Evolutionary conservation across 176 grass and related monocot genomes (phyloP).

Genomic region (Rhynchospora tenuis): DNA sequence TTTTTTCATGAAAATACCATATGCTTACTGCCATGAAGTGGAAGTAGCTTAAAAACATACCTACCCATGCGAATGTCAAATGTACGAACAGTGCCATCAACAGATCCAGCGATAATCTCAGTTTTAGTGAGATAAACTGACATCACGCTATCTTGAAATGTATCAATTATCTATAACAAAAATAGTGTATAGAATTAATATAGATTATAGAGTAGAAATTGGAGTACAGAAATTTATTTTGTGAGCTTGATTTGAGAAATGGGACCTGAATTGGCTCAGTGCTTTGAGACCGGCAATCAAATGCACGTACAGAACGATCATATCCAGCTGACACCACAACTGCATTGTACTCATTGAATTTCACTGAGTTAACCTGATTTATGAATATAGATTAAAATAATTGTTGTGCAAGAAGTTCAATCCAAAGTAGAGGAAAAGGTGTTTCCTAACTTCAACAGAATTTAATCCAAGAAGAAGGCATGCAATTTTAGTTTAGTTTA

Average conservation of each 20-base stretch:
- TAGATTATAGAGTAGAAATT: neutral
- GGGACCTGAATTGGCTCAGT: slow-evolving; percentile 85
- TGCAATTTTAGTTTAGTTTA: neutral
- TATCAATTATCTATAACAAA: slow-evolving; percentile 65
- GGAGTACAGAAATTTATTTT: neutral
- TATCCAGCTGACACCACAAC: slow-evolving; percentile 90
- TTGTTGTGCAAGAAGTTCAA: neutral
- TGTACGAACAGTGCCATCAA: slow-evolving; percentile 79
- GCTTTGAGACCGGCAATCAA: slow-evolving; percentile 92
- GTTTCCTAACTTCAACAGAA: neutral
- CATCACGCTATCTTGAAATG: slow-evolving; percentile 98
- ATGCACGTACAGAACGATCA: slow-evolving; percentile 70
- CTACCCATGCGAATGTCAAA: slow-evolving; percentile 96
- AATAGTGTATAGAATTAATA: slow-evolving; percentile 9
- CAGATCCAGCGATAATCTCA: slow-evolving; percentile 97
- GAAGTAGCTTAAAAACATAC: slow-evolving; percentile 34
- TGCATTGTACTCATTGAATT: slow-evolving; percentile 77
- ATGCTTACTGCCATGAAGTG: neutral
- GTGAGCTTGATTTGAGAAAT: slow-evolving; percentile 8
- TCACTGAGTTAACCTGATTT: slow-evolving; percentile 78
- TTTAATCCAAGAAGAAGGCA: neutral
- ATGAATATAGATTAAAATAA: slow-evolving; percentile 5
- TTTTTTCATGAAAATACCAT: neutral
- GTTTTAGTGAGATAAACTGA: slow-evolving; percentile 76
- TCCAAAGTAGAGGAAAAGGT: neutral